These are phyloP conservation scores for Alternaria conjuncta DNA, from an alignment of 2,329 filamentous ascomycete genomes.

Conservation along the genomic window DNA sequence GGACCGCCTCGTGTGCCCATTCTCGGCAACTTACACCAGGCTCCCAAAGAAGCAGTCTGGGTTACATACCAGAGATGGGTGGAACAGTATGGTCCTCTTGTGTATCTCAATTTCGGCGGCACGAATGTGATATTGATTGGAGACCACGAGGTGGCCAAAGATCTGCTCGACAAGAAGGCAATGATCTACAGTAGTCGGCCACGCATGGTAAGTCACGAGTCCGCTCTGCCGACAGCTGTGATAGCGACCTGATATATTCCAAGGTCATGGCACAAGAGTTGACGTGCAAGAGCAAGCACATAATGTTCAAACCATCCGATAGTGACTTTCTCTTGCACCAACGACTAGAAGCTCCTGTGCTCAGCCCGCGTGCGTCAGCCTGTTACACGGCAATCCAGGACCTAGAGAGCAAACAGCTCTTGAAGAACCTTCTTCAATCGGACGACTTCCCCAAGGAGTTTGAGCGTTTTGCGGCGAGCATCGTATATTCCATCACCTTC, in stretches of 20 bases:
- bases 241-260: not conserved
- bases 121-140: slow-evolving; percentile 52
- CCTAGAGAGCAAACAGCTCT: slow-evolving; percentile 52
- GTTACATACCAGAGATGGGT: slow-evolving; percentile 41
- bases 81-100: slow-evolving; percentile 44
- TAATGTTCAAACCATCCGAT: slow-evolving; percentile 49
- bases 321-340: slow-evolving; percentile 49
- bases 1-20: slow-evolving; percentile 38
- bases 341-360: slow-evolving; percentile 46
- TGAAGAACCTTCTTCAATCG: slow-evolving; percentile 47
- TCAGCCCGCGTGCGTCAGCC: slow-evolving; percentile 31
- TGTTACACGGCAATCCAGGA: slow-evolving; percentile 52
- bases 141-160: slow-evolving; percentile 56
- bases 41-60: slow-evolving; percentile 28
- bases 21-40: slow-evolving; percentile 45
- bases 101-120: slow-evolving; percentile 41
- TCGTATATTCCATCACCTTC: slow-evolving; percentile 49
- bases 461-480: slow-evolving; percentile 48
- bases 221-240: not conserved
- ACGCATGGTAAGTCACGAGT: slow-evolving; percentile 49
- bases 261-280: slow-evolving; percentile 57
- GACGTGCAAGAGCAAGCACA: slow-evolving; percentile 50
- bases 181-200: slow-evolving; percentile 55
- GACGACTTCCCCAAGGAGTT: slow-evolving; percentile 35
- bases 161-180: slow-evolving; percentile 60